Conservation (phyloP, 441 rosid genomes). For the Rhodomyrtus psidioides region DNA sequence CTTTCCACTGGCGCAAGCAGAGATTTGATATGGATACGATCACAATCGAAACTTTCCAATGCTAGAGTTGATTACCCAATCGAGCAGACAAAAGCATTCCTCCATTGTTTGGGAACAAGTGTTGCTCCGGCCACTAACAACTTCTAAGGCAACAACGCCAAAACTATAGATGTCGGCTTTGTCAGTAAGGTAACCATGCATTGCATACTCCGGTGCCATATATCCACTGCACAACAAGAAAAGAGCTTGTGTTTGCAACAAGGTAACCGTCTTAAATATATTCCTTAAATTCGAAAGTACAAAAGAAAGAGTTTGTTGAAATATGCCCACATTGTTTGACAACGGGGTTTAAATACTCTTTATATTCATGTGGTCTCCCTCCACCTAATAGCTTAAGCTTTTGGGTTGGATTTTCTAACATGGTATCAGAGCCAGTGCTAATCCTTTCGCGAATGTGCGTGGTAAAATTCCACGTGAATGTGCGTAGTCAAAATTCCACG, state of each 20-base stretch:
- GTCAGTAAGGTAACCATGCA: background rate
- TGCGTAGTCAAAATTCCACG: no score
- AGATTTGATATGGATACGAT: background rate
- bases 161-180: conserved; percentile 1
- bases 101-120: conserved; percentile 10
- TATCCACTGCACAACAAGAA: conserved; percentile 6
- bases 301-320: no score
- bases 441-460: no score
- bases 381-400: no score
- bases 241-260: background rate
- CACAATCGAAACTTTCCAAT: background rate
- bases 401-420: no score
- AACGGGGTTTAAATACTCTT: no score
- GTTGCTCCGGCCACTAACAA: conserved; percentile 24
- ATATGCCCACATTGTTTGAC: no score
- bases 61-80: conserved; percentile 24
- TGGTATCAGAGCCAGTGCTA: no score
- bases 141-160: conserved; percentile 4
- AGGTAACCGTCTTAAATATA: background rate
- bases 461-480: no score
- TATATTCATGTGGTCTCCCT: no score
- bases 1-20: background rate
- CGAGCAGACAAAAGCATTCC: conserved; percentile 26
- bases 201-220: conserved; percentile 1
- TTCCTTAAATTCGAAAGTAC: background rate